phyloP scores from a whole-genome alignment of 768 basidiomycete genomes.

The Amanita jacksonii region DNA sequence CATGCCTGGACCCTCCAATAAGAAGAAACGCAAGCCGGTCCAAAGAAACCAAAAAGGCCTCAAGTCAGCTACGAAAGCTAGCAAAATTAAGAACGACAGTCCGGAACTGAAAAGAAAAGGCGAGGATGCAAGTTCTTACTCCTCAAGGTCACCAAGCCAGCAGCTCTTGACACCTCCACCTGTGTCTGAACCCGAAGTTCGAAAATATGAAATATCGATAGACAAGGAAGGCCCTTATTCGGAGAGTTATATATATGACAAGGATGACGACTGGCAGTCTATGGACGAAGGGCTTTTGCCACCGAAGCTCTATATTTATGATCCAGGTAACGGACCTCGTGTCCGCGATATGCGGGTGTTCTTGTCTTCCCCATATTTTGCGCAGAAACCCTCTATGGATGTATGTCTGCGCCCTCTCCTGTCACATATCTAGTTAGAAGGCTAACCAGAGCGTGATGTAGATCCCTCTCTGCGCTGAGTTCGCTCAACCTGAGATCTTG shows the following conservation, averaged over 20 bases:
- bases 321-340: constrained; percentile 74
- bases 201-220: background rate
- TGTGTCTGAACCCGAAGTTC: constrained; percentile 2
- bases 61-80: background rate
- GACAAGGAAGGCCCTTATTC: background rate
- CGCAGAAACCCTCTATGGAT: constrained; percentile 51
- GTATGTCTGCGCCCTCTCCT: constrained; percentile 16
- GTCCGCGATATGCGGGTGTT: constrained; percentile 62
- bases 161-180: constrained; percentile 13
- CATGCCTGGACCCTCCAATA: constrained; percentile 60
- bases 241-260: constrained; percentile 1
- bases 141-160: constrained; percentile 14
- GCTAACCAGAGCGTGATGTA: constrained; percentile 10
- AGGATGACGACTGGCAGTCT: constrained; percentile 4
- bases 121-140: constrained; percentile 13
- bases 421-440: background rate
- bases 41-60: constrained; percentile 21
- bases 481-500: constrained; percentile 64
- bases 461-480: constrained; percentile 67
- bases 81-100: background rate
- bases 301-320: constrained; percentile 54
- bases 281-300: constrained; percentile 19
- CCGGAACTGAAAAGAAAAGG: background rate
- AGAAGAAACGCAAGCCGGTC: constrained; percentile 31
- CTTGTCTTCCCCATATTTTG: constrained; percentile 51